Conservation (phyloP, 192 early-diverging fungal genomes). For the Podila epigama region DNA sequence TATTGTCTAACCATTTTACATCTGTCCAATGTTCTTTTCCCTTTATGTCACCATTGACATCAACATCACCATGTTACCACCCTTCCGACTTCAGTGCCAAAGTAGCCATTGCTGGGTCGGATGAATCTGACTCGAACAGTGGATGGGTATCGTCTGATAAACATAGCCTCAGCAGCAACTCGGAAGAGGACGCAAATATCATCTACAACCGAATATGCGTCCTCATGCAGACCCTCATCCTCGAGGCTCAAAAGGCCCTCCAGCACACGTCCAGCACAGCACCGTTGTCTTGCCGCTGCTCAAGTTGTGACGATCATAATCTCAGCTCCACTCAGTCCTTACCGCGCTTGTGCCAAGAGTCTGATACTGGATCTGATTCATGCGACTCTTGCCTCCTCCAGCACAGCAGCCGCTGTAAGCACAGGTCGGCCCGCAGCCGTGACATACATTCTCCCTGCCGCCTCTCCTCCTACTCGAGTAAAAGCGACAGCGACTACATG, state of each 20-base stretch:
- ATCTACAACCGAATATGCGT: slow-evolving; percentile 41
- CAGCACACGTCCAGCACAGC: slow-evolving; percentile 1
- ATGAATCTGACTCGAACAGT: background rate
- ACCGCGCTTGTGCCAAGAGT: no score
- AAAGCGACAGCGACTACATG: slow-evolving; percentile 20
- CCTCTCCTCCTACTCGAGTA: slow-evolving; percentile 16
- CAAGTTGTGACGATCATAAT: background rate
- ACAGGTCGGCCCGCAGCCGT: no score
- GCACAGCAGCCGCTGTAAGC: no score
- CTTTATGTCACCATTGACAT: background rate
- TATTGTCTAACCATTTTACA: no score
- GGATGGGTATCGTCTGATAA: background rate
- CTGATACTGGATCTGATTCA: no score
- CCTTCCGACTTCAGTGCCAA: slow-evolving; percentile 15
- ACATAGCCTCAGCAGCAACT: no score
- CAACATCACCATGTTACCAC: background rate
- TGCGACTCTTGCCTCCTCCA: no score
- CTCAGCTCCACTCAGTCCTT: background rate
- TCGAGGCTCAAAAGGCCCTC: slow-evolving; percentile 25
- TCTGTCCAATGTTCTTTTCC: background rate
- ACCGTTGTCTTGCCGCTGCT: background rate
- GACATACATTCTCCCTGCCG: background rate
- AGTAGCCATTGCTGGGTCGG: slow-evolving; percentile 5
- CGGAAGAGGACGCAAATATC: slow-evolving; percentile 19
- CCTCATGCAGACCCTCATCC: slow-evolving; percentile 21